Conservation (phyloP, 495 filamentous ascomycete species). For the Staphylotrichum longicolle region DNA sequence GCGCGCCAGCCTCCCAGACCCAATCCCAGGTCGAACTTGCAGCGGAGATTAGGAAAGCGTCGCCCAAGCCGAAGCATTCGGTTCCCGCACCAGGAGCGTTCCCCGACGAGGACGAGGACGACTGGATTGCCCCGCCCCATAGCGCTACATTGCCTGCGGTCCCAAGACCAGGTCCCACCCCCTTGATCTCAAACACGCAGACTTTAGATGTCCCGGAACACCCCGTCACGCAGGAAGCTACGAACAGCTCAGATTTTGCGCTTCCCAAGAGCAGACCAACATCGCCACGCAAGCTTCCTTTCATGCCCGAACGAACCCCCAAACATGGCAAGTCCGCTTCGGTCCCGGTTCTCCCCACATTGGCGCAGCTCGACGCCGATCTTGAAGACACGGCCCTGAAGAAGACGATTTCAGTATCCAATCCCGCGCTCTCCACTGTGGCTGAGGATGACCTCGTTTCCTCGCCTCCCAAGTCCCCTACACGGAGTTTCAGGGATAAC, state of each 20-base stretch:
- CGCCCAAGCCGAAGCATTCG: slow-evolving; percentile 35
- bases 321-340: slow-evolving; percentile 56
- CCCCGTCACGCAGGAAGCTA: slow-evolving; percentile 45
- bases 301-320: slow-evolving; percentile 34
- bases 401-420: slow-evolving; percentile 64
- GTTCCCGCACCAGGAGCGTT: slow-evolving; percentile 50
- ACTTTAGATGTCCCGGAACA: slow-evolving; percentile 60
- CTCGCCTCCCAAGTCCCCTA: slow-evolving; percentile 70
- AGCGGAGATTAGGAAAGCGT: slow-evolving; percentile 35
- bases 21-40: slow-evolving; percentile 53
- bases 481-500: slow-evolving; percentile 65
- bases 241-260: slow-evolving; percentile 41
- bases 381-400: slow-evolving; percentile 45
- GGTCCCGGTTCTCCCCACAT: slow-evolving; percentile 51
- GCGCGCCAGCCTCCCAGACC: slow-evolving; percentile 17
- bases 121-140: slow-evolving; percentile 74
- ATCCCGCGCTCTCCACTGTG: slow-evolving; percentile 49
- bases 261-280: slow-evolving; percentile 39
- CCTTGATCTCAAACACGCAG: slow-evolving; percentile 54
- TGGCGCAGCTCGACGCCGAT: slow-evolving; percentile 40
- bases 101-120: slow-evolving; percentile 67
- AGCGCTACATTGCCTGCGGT: slow-evolving; percentile 30
- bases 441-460: slow-evolving; percentile 51
- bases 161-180: slow-evolving; percentile 32
- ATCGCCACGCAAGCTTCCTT: slow-evolving; percentile 43